phyloP scores from a whole-genome alignment of 495 filamentous ascomycete species.

The Neurospora hispaniola region DNA sequence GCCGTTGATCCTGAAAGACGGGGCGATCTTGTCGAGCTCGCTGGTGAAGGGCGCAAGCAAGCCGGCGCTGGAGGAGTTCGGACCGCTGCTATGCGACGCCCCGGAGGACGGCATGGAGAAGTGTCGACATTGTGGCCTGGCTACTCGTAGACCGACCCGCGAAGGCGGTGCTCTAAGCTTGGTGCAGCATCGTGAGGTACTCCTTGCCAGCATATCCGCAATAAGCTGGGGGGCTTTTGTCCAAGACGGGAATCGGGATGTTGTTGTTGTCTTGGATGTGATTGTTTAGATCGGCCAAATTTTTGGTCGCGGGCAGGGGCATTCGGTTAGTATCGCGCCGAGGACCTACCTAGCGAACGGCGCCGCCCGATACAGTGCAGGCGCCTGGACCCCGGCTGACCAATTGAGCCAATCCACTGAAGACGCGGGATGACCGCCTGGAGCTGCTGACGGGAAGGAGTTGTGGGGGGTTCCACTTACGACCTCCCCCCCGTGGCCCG shows the following conservation, averaged over 20 bases:
- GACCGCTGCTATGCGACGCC: constrained; percentile 11
- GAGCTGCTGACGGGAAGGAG: not conserved
- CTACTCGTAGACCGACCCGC: constrained; percentile 18
- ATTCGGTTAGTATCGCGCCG: not conserved
- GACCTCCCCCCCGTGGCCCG: too few species aligned
- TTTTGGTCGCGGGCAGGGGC: not conserved
- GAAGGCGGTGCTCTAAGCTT: constrained; percentile 16
- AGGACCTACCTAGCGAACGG: not conserved
- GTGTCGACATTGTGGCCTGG: constrained; percentile 25
- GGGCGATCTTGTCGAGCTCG: constrained; percentile 82
- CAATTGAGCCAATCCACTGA: not conserved
- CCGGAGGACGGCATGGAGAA: constrained; percentile 32
- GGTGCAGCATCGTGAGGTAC: constrained; percentile 21
- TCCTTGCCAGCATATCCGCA: constrained; percentile 27
- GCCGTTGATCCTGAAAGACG: constrained; percentile 74
- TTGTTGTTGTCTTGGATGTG: not conserved
- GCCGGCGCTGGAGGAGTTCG: constrained; percentile 17
- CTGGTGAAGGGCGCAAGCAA: constrained; percentile 57
- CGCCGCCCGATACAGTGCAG: not conserved
- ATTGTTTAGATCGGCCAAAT: not conserved
- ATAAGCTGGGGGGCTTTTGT: not conserved
- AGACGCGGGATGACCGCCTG: not conserved
- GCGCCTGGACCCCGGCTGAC: not conserved
- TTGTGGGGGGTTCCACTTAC: not conserved
- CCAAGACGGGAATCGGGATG: not conserved